Evolutionary conservation across 495 filamentous ascomycete genomes (phyloP).

Genomic region (Massariosphaeria phaeospora): DNA sequence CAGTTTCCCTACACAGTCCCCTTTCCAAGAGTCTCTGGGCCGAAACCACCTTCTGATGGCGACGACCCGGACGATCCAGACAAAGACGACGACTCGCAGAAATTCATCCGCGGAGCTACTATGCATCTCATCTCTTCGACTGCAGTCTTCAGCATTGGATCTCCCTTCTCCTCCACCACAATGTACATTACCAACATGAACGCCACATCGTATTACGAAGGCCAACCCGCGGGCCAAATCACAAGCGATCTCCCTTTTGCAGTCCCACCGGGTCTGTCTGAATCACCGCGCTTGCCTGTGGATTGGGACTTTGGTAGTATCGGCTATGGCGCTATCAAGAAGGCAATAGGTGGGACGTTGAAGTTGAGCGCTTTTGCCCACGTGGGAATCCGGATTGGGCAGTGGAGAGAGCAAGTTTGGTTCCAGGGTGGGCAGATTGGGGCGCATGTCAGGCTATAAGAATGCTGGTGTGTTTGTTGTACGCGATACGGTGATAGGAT

Average conservation of each 20-base stretch:
- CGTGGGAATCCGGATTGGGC: constrained; percentile 64
- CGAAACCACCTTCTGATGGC: constrained; percentile 45
- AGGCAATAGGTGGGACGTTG: constrained; percentile 77
- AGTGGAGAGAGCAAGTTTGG: constrained; percentile 65
- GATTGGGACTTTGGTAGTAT: constrained; percentile 68
- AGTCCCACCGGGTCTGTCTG: constrained; percentile 66
- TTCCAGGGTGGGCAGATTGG: constrained; percentile 70
- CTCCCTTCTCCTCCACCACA: constrained; percentile 65
- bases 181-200: constrained; percentile 72
- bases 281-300: constrained; percentile 74
- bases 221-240: constrained; percentile 70
- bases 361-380: constrained; percentile 73
- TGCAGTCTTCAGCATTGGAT: constrained; percentile 76
- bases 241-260: constrained; percentile 67
- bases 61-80: constrained; percentile 45
- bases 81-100: constrained; percentile 34
- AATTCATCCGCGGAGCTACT: constrained; percentile 78
- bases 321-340: constrained; percentile 73
- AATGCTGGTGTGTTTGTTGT: not conserved
- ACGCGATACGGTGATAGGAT: not conserved
- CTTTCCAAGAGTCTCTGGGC: constrained; percentile 58
- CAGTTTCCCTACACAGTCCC: constrained; percentile 61
- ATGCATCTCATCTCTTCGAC: constrained; percentile 81
- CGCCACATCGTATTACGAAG: constrained; percentile 79
- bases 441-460: constrained; percentile 60